Evolutionary conservation across 176 grass and related monocot species (phyloP).

Genomic region (Aegilops sharonensis): DNA sequence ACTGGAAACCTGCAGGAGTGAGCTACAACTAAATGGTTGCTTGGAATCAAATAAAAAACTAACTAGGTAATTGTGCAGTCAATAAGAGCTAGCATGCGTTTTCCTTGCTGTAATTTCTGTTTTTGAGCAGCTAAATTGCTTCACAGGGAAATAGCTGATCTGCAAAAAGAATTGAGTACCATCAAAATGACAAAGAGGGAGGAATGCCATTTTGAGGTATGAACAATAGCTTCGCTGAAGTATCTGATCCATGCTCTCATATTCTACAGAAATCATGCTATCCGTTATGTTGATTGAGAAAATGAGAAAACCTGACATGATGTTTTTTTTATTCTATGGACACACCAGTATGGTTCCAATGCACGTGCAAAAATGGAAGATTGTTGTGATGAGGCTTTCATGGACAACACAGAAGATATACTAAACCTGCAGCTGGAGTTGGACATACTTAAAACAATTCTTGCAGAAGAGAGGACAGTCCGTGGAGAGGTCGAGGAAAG

Average conservation of each 20-base stretch:
- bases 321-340: slow-evolving; percentile 15
- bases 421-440: slow-evolving; percentile 75
- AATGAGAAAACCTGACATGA: not conserved
- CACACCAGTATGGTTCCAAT: slow-evolving; percentile 26
- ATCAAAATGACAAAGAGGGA: slow-evolving; percentile 28
- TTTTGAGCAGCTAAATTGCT: slow-evolving; percentile 17
- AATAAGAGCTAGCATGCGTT: not conserved
- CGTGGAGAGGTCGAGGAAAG: slow-evolving; percentile 43
- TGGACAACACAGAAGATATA: slow-evolving; percentile 43
- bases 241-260: not conserved
- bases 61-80: slow-evolving; percentile 54
- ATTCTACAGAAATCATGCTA: not conserved
- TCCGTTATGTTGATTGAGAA: not conserved
- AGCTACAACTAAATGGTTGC: slow-evolving; percentile 53
- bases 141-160: slow-evolving; percentile 68
- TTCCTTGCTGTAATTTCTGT: slow-evolving; percentile 6
- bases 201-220: slow-evolving; percentile 40
- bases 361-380: slow-evolving; percentile 6
- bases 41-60: slow-evolving; percentile 78
- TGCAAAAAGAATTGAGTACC: slow-evolving; percentile 52
- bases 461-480: slow-evolving; percentile 70
- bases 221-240: not conserved
- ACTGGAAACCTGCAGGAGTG: slow-evolving; percentile 60
- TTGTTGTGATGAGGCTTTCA: slow-evolving; percentile 30
- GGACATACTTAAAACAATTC: slow-evolving; percentile 75